A percentile compares a stretch with the other conserved stretches of the same genome.
Evolutionary conservation across 306 rosid species (phyloP).

Genomic region (Rosa persica): DNA sequence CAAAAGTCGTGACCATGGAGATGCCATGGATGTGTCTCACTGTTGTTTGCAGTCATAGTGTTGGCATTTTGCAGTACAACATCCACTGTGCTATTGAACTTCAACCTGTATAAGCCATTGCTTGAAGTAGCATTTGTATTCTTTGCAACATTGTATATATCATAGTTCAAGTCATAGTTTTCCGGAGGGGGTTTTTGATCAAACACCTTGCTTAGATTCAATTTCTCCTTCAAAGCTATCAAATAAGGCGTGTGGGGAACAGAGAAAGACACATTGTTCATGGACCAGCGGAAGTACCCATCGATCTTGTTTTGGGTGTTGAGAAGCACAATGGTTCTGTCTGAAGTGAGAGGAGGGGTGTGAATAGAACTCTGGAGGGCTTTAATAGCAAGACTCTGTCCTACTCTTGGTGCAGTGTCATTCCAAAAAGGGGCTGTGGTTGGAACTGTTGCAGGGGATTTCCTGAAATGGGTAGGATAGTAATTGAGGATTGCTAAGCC

Average conservation of each 20-base stretch:
- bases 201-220: slow-evolving; percentile 34
- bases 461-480: slow-evolving; percentile 15
- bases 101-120: slow-evolving; percentile 55
- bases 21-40: slow-evolving; percentile 93
- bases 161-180: slow-evolving; percentile 53
- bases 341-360: slow-evolving; percentile 15
- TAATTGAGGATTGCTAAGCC: slow-evolving; percentile 32
- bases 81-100: slow-evolving; percentile 45
- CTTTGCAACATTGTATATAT: slow-evolving; percentile 33
- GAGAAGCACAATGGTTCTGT: slow-evolving; percentile 29
- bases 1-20: slow-evolving; percentile 90
- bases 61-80: slow-evolving; percentile 72
- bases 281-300: slow-evolving; percentile 48
- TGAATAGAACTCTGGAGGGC: slow-evolving; percentile 7
- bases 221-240: slow-evolving; percentile 50
- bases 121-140: slow-evolving; percentile 60
- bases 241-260: slow-evolving; percentile 84
- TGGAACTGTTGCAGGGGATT: slow-evolving; percentile 24
- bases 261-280: slow-evolving; percentile 71
- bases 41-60: slow-evolving; percentile 21
- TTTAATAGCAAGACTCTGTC: slow-evolving; percentile 20
- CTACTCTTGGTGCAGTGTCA: slow-evolving; percentile 3
- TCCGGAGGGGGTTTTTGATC: slow-evolving; percentile 60
- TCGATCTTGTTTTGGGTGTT: slow-evolving; percentile 26
- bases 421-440: slow-evolving; percentile 27